These are phyloP conservation scores for Sporobolomyces pararoseus DNA, from an alignment of 768 basidiomycete species.

Conservation along the genomic window DNA sequence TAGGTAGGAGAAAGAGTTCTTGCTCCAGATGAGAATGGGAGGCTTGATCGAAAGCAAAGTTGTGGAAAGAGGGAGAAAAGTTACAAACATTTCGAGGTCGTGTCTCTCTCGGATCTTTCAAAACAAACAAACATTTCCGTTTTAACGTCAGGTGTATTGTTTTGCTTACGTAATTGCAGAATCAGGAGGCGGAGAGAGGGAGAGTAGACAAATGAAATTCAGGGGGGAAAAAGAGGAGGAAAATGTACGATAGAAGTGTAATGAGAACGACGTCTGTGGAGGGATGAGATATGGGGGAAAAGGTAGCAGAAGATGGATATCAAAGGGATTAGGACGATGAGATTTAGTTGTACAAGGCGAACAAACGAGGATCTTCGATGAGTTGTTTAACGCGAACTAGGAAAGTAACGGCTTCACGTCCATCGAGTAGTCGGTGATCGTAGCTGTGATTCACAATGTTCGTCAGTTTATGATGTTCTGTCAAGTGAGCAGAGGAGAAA, in stretches of 20 bases:
- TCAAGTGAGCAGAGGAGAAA: neutral
- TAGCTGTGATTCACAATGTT: slow-evolving; percentile 64
- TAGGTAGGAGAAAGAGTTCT: no score
- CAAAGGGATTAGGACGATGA: neutral
- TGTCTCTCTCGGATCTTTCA: neutral
- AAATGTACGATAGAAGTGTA: neutral
- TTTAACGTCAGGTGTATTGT: neutral
- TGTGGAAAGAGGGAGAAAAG: no score
- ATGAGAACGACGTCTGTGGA: neutral
- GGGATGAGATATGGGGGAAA: neutral
- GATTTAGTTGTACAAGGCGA: slow-evolving; percentile 32
- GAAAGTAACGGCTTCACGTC: slow-evolving; percentile 94
- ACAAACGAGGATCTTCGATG: slow-evolving; percentile 72
- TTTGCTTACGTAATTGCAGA: slow-evolving; percentile 1
- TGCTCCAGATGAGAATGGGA: no score
- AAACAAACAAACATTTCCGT: no score
- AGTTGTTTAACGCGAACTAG: slow-evolving; percentile 91
- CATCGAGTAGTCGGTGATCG: slow-evolving; percentile 92
- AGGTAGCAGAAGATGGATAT: no score
- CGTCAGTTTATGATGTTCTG: neutral
- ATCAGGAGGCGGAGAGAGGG: no score
- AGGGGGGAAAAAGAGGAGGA: neutral
- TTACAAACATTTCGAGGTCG: neutral
- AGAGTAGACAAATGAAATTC: no score
- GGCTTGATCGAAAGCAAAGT: no score